Evolutionary conservation across 148 eudicot genomes (phyloP).

Genomic region (Vaccinium darrowii): DNA sequence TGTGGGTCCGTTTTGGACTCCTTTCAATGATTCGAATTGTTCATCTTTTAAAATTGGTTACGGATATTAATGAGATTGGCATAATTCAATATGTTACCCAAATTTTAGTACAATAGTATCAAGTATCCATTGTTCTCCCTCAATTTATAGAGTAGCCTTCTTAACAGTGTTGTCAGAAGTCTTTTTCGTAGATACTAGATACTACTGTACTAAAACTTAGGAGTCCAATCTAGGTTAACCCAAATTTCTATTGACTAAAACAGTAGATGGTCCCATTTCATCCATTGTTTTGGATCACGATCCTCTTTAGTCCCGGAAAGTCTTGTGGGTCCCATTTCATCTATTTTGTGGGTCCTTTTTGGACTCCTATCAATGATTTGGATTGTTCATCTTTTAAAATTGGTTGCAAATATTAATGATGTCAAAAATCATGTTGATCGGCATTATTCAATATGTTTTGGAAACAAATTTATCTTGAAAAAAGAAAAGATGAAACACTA

Average conservation of each 20-base stretch:
- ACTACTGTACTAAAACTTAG: background rate
- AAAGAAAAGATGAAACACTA: background rate
- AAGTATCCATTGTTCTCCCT: background rate
- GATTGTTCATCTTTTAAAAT: too few species aligned
- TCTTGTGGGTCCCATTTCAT: background rate
- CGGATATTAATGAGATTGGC: background rate
- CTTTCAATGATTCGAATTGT: background rate
- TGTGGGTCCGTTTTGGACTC: background rate
- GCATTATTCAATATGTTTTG: background rate
- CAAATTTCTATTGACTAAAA: background rate
- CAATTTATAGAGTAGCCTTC: conserved; percentile 8
- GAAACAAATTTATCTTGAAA: background rate
- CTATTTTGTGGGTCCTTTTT: background rate
- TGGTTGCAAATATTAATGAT: background rate
- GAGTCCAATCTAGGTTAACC: background rate
- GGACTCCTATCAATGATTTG: background rate
- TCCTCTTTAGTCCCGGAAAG: too few species aligned
- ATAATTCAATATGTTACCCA: background rate
- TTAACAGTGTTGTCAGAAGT: background rate
- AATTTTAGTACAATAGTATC: too few species aligned
- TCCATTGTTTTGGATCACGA: background rate
- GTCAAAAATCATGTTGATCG: background rate
- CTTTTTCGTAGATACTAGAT: background rate
- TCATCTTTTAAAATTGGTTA: too few species aligned
- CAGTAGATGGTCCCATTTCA: conserved; percentile 1